Base-by-base conservation (phyloP, 495 filamentous ascomycete species). In the Chaetomidium leptoderma region DNA sequence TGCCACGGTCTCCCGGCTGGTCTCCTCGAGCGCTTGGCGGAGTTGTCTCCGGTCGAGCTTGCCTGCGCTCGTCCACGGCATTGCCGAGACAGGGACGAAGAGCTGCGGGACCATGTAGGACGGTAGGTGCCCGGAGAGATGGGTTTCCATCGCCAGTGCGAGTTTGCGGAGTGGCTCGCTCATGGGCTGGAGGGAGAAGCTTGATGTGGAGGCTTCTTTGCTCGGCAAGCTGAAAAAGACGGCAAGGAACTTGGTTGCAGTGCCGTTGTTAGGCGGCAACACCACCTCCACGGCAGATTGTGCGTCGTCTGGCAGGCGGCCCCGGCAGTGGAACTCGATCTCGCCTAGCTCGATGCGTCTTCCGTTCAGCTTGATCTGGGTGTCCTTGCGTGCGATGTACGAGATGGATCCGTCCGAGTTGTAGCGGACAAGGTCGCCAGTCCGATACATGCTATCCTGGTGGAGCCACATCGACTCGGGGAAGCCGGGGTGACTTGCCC, bases 391-490 rank as follows among this genome's bases (percentile, higher is more conserved):
- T 7, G 47, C 59, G 1, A 83, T 63, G 62, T 80, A 83, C 24
- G 71, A 74, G 21, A 83, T 57, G 11, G 74, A 70, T 5, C 80
- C 78, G 14, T 77, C 77, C 35, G 78, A 76, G 32, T 73, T 65
- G 50, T 83, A 80, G 27, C 77, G 72, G 19, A 78, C 79, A 48
- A 83, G 59, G 55, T 84, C 81, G 6, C 82, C 80, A 14, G 82
- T 83, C 59, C 81, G 82, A 66, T 84, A 84, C 36, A 83, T 55
- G n/a, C 53, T 40, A n/a, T n/a, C n/a, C n/a, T n/a, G n/a, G n/a
- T n/a, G n/a, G n/a, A n/a, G n/a, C n/a, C n/a, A n/a, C 16, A 36
- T 40, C 5, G 27, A 29, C 30, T 37, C 30, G 40, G 35, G 14
- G 11, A 14, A 35, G 17, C 40, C 29, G 9, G 45, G 40, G 1